These are phyloP conservation scores for Skeletonema tropicum DNA, from an alignment of 108 stramenopile genomes.

Conservation along the genomic window DNA sequence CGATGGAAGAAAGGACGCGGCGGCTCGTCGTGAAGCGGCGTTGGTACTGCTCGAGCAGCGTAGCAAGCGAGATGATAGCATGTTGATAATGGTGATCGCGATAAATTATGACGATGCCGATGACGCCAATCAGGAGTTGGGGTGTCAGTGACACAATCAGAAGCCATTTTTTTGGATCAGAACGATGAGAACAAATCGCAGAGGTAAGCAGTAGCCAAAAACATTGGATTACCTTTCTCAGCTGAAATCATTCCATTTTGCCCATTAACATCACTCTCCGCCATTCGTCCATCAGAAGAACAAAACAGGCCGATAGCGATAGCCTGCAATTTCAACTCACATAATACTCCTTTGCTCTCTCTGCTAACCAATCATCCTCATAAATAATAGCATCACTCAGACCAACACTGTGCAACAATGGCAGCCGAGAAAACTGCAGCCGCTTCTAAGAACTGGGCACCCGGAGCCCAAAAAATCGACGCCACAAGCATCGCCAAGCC, in stretches of 20 bases:
- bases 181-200: neutral
- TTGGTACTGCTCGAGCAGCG: neutral
- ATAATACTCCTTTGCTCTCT: neutral
- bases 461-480: slow-evolving; percentile 71
- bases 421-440: neutral
- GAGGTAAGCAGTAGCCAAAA: neutral
- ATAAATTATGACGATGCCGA: neutral
- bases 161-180: neutral
- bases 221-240: neutral
- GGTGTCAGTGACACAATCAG: too few relatives aligned
- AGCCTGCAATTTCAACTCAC: neutral
- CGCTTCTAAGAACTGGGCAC: slow-evolving; percentile 5
- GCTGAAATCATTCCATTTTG: neutral
- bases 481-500: slow-evolving; percentile 82
- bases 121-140: neutral
- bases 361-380: neutral
- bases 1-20: neutral
- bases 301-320: neutral
- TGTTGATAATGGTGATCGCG: neutral
- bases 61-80: neutral
- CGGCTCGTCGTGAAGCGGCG: neutral
- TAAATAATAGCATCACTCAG: neutral
- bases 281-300: neutral
- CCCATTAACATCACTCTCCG: neutral
- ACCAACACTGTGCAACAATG: neutral